Base-by-base conservation (phyloP, 192 early-diverging fungal species). In the Thamnidium elegans region DNA sequence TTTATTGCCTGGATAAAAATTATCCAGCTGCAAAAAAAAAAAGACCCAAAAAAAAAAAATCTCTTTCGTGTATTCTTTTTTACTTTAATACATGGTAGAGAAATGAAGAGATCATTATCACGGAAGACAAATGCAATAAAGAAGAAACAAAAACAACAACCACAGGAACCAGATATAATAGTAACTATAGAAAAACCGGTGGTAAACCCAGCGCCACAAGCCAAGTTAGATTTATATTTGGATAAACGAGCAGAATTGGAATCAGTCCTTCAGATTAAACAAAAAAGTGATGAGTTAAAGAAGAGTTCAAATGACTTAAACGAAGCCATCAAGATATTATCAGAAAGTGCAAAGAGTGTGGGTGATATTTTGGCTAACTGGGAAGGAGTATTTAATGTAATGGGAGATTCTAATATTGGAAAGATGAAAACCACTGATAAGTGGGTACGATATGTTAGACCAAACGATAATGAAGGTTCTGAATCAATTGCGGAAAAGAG, bases 301-400 rank as follows among this genome's bases (percentile, higher is more conserved):
- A 48, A 51, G 3, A 51, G 50, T 21, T 17, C 7, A 19, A 51
- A 21, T 19, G 23, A 51, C 14, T 51, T 19, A 23, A 51, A 19
- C 6, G 5, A 21, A 17, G 7, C 7, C 23, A 17, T 51, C 6
- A 17, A 51, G 6, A 21, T 19, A 19, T 7, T 51, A 17, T 3
- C 50, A 51, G 17, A 23, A 19, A 17, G 17, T 23, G 17, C 23
- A 7, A 51, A 23, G 23, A 51, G 19, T 21, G 23, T 23, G 19
- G 19, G 17, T 21, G 17, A 17, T 17, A 51, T 7, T 19, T 19
- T 7, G 50, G 23, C 23, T 7, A 53, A 43, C 7, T 64, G 62
- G 62, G 50, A 64, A 7, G 30, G 51, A 43, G 39, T 36, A 42
- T 54, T 64, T 31, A n/a, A 34, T 3, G 43, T 64, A 10, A 64